phyloP scores from a whole-genome alignment of 208 protist species.

The Leishmania gerbilli region DNA sequence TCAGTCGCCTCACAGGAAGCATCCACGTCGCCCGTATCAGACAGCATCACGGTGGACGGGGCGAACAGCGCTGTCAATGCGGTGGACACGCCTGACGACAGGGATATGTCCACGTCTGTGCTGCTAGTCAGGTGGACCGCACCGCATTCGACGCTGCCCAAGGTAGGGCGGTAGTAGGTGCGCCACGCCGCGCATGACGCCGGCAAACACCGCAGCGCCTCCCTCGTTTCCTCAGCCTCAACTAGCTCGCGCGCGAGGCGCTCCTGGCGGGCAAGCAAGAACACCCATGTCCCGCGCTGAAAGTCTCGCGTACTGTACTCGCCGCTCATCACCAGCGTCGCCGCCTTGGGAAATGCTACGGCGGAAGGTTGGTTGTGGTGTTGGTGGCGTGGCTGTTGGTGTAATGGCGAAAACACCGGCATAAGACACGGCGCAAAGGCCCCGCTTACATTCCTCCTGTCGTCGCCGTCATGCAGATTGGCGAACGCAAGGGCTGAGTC shows the following conservation, averaged over 20 bases:
- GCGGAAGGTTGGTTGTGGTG: background rate
- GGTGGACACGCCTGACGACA: background rate
- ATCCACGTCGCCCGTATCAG: background rate
- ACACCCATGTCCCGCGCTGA: slow-evolving; percentile 29
- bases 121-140: background rate
- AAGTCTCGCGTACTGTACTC: slow-evolving; percentile 16
- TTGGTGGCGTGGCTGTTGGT: background rate
- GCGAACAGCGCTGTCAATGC: background rate
- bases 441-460: background rate
- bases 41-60: background rate
- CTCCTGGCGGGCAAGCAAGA: slow-evolving; percentile 44
- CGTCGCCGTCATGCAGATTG: background rate
- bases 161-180: background rate
- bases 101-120: background rate
- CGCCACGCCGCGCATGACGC: slow-evolving; percentile 26
- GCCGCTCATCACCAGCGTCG: background rate
- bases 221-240: slow-evolving; percentile 38
- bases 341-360: too few relatives aligned
- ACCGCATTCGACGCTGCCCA: slow-evolving; percentile 5
- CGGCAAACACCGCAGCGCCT: slow-evolving; percentile 40
- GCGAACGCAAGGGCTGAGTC: background rate
- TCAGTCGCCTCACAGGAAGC: background rate
- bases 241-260: slow-evolving; percentile 55
- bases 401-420: background rate
- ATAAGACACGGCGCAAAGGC: background rate